Evolutionary conservation across 1,284 basidiomycete genomes (phyloP), one percentile per base, ranked within the genome.

Genomic region (Ganoderma multipileum): DNA sequence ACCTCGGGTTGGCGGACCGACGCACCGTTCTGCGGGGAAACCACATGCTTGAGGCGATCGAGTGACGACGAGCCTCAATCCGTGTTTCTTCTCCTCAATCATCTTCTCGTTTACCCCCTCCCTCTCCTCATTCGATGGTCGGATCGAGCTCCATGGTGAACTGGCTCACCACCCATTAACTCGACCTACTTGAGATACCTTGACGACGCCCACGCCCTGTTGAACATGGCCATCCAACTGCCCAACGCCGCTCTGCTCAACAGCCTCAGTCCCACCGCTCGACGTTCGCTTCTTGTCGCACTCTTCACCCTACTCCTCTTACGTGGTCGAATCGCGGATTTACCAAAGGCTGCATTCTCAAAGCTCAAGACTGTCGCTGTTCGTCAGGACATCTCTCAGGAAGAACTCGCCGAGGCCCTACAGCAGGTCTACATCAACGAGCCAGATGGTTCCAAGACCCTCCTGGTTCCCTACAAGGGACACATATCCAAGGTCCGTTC

Each of bases 391-490:
- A 71, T 84, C 20, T 79, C 82, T 3, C 77, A 82, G 30, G 82
- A 85, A 57, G 84, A 89, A 65, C 79, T 89, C 5, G 75, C 79
- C 14, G 76, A 82, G 58, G 85, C 86, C 0, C 73, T 89, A 50
- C 88, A 90, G 77, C 84, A 87, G 73, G 79, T 90, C 3, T 91
- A 91, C 71, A 77, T 85, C 14, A 82, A 85, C 42, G 84, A 86
- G 59, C 77, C 81, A 0, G 87, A 90, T 71, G 90, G 89, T 1
- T 85, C 83, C 26, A 87, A 89, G 75, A 89, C 86, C 0, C 78
- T 95, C 5, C 83, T 94, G 0, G 90, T 94, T 1, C 91, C 92
- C 0, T 87, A 91, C 74, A 81, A 85, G 39, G 87, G 89, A 39
- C 78, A 84, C 18, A 81, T 94, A 14, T 86, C 89, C 11, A 89